Conservation (phyloP, 2,329 filamentous ascomycete genomes). For the Aureobasidium lini region DNA sequence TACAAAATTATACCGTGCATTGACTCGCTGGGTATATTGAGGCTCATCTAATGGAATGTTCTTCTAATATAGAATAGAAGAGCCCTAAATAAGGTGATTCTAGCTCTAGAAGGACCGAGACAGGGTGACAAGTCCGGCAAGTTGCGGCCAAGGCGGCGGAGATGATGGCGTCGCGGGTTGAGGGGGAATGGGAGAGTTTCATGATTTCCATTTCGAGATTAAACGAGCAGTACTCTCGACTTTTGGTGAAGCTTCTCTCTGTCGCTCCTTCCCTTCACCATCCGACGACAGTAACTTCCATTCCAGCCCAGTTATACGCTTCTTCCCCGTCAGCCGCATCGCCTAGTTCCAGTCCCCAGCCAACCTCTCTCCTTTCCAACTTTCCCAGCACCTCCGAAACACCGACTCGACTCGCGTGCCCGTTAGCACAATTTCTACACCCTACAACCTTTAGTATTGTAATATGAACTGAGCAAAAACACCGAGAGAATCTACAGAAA, state of each 20-base stretch:
- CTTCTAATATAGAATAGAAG: neutral
- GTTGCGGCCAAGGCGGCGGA: neutral
- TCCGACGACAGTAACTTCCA: neutral
- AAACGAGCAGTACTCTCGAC: neutral
- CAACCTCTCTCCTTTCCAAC: neutral
- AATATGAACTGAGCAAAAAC: neutral
- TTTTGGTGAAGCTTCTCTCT: neutral
- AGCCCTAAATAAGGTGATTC: neutral
- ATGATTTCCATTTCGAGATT: neutral
- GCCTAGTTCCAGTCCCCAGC: neutral
- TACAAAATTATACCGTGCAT: neutral
- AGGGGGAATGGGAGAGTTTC: neutral
- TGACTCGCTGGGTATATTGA: neutral
- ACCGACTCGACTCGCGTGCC: neutral
- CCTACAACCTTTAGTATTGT: neutral
- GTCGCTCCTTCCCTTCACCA: neutral
- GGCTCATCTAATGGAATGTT: neutral
- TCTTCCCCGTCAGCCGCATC: neutral
- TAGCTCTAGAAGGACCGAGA: neutral
- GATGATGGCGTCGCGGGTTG: constrained; percentile 9
- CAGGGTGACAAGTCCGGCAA: neutral
- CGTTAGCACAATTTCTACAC: neutral
- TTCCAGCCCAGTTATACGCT: neutral
- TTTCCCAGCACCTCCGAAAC: neutral
- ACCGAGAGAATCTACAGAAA: neutral